Conservation (phyloP, 2,329 filamentous ascomycete genomes). For the Orbilia ellipsospora region DNA sequence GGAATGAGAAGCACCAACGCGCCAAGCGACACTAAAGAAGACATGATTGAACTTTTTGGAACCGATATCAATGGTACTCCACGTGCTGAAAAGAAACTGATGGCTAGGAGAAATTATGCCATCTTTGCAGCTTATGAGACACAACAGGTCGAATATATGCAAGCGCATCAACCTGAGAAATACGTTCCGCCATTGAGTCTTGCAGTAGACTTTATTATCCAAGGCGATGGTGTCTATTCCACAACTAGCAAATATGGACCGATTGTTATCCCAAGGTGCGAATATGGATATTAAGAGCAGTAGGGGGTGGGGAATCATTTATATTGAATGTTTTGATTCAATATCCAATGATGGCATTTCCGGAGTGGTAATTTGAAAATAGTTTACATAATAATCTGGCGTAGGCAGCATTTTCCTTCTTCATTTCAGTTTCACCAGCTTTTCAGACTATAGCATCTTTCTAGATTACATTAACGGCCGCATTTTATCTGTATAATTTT, state of each 20-base stretch:
- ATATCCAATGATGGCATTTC: not conserved
- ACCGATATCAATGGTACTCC: conserved; percentile 86
- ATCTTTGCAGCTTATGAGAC: conserved; percentile 95
- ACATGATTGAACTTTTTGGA: conserved; percentile 99
- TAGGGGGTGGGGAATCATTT: not conserved
- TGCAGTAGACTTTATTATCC: conserved; percentile 95
- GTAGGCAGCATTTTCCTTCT: conserved; percentile 16
- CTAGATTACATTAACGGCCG: conserved; percentile 36
- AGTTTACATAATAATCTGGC: conserved; percentile 31
- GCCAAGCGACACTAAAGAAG: conserved; percentile 93
- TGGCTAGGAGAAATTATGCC: conserved; percentile 92
- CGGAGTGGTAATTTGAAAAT: conserved; percentile 31
- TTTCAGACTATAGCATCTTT: conserved; percentile 44
- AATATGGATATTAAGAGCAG: conserved; percentile 72
- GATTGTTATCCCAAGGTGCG: conserved; percentile 89
- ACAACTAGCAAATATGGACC: conserved; percentile 94
- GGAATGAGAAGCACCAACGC: conserved; percentile 77
- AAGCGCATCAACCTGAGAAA: conserved; percentile 60
- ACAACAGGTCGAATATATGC: conserved; percentile 65
- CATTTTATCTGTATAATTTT: not conserved
- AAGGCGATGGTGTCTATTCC: conserved; percentile 84
- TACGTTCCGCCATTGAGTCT: conserved; percentile 72
- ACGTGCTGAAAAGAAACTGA: conserved; percentile 87
- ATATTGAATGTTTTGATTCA: not conserved
- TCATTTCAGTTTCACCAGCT: conserved; percentile 32